Evolutionary conservation across 2,329 filamentous ascomycete species (phyloP).

Genomic region (Seiridium unicorne): DNA sequence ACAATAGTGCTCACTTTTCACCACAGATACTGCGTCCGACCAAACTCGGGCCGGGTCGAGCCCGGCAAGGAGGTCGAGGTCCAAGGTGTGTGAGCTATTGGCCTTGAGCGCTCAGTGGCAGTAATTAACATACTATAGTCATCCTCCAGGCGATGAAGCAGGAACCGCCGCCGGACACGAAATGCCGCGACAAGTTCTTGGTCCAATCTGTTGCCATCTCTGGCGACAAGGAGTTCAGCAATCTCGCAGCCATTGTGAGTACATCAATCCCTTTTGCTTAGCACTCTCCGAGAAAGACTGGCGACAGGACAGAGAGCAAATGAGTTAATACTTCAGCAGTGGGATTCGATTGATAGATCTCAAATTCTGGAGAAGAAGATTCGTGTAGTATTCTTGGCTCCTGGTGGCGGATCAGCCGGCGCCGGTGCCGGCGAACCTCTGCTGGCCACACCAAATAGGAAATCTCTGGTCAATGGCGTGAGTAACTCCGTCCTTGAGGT

Average conservation of each 20-base stretch:
- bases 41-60: slow-evolving; percentile 95
- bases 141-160: slow-evolving; percentile 97
- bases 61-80: slow-evolving; percentile 89
- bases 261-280: background rate
- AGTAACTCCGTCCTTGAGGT: slow-evolving; percentile 19
- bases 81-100: slow-evolving; percentile 57
- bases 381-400: slow-evolving; percentile 78
- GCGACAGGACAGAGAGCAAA: slow-evolving; percentile 1
- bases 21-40: slow-evolving; percentile 89
- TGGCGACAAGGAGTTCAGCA: slow-evolving; percentile 78
- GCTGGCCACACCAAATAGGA: slow-evolving; percentile 39
- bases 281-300: background rate
- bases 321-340: slow-evolving; percentile 49
- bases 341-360: slow-evolving; percentile 75
- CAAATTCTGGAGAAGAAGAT: slow-evolving; percentile 93
- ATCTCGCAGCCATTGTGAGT: slow-evolving; percentile 76
- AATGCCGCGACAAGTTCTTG: slow-evolving; percentile 96
- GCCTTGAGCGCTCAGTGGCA: slow-evolving; percentile 6
- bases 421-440: slow-evolving; percentile 17
- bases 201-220: slow-evolving; percentile 88
- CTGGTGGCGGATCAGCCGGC: slow-evolving; percentile 44
- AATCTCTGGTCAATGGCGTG: slow-evolving; percentile 39
- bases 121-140: slow-evolving; percentile 52
- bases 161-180: slow-evolving; percentile 80
- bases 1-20: slow-evolving; percentile 17